Conservation (phyloP, 2,329 filamentous ascomycete genomes). For the Thielaviopsis musarum region DNA sequence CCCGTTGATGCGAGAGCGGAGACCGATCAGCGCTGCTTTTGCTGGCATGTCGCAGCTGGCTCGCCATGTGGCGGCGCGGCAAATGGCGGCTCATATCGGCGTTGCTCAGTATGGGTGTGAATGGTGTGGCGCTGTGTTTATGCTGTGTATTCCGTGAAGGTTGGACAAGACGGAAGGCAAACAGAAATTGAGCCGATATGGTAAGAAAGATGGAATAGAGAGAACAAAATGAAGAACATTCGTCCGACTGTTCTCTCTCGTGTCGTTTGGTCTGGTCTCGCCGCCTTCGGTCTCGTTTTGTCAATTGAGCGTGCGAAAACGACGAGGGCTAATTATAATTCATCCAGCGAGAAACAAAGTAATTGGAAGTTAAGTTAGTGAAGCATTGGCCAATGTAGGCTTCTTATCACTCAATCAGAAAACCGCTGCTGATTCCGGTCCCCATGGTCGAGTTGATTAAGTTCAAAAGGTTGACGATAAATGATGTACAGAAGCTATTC, state of each 20-base stretch:
- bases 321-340: neutral
- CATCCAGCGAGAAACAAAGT: neutral
- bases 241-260: neutral
- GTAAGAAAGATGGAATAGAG: neutral
- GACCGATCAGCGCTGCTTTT: slow-evolving; percentile 29
- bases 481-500: neutral
- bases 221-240: neutral
- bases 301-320: neutral
- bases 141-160: neutral
- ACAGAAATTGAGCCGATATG: neutral
- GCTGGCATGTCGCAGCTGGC: slow-evolving; percentile 37
- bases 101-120: slow-evolving; percentile 1
- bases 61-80: slow-evolving; percentile 19
- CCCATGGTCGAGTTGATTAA: neutral
- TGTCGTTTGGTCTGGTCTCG: neutral
- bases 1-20: slow-evolving; percentile 32
- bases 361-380: neutral
- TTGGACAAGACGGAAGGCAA: neutral
- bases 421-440: neutral
- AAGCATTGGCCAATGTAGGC: neutral
- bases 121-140: slow-evolving; percentile 6
- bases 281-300: neutral
- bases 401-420: neutral
- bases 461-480: neutral
- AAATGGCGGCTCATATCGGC: slow-evolving; percentile 26